phyloP scores from a whole-genome alignment of 805 yeast species.

The Peterozyma toletana region DNA sequence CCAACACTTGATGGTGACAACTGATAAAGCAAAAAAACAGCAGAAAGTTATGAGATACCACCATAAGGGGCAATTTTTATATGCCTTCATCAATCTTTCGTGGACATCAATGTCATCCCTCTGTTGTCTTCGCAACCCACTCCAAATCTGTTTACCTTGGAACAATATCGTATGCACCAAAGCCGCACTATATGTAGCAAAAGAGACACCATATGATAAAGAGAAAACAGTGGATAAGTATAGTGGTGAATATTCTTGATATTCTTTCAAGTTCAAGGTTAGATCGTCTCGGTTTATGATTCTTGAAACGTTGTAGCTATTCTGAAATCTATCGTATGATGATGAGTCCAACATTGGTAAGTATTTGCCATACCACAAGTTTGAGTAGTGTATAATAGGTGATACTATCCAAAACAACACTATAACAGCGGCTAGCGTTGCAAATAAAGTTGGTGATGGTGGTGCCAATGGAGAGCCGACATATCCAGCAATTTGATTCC shows the following conservation, averaged over 20 bases:
- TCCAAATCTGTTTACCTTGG: constrained; percentile 48
- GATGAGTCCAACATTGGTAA: constrained; percentile 48
- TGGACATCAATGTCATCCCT: constrained; percentile 24
- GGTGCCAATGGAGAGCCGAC: constrained; percentile 57
- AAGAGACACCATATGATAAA: constrained; percentile 52
- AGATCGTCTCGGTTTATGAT: constrained; percentile 34
- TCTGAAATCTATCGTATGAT: constrained; percentile 44
- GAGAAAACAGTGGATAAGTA: constrained; percentile 52
- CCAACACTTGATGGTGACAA: constrained; percentile 29
- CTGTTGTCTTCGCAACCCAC: constrained; percentile 26
- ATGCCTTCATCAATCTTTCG: constrained; percentile 44
- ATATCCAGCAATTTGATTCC: constrained; percentile 46
- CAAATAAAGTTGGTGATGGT: constrained; percentile 40
- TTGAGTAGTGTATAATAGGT: constrained; percentile 46
- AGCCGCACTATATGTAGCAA: constrained; percentile 60
- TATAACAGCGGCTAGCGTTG: constrained; percentile 39
- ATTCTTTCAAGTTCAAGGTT: constrained; percentile 36
- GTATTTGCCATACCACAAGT: constrained; percentile 52
- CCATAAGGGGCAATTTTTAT: constrained; percentile 70
- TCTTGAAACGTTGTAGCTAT: constrained; percentile 39
- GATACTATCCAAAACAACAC: constrained; percentile 44
- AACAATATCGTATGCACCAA: constrained; percentile 50
- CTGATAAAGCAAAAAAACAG: constrained; percentile 35
- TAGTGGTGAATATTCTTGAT: constrained; percentile 55
- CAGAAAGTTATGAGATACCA: constrained; percentile 48